Conservation (phyloP, 139 green algal species). For the Micromonas pusilla region DNA sequence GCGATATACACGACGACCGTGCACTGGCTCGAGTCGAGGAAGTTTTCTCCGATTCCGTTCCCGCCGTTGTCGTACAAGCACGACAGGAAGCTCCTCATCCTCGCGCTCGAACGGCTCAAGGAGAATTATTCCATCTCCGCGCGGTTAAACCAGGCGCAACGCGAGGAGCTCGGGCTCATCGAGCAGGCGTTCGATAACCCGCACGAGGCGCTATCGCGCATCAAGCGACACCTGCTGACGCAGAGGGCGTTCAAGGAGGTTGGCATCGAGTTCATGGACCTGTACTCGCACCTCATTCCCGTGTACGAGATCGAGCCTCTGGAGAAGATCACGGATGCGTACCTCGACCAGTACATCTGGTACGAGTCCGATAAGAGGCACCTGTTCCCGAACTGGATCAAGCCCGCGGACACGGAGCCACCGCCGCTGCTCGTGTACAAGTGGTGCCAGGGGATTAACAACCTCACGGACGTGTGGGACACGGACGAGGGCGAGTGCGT, state of each 20-base stretch:
- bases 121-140: slow-evolving; percentile 94
- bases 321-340: slow-evolving; percentile 99
- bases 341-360: slow-evolving; percentile 91
- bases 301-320: slow-evolving; percentile 98
- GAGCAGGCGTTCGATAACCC: slow-evolving; percentile 99
- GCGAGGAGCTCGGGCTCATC: slow-evolving; percentile 97
- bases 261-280: slow-evolving; percentile 93
- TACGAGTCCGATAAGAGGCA: slow-evolving; percentile 93
- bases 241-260: slow-evolving; percentile 98
- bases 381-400: slow-evolving; percentile 99
- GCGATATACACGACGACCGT: slow-evolving; percentile 97
- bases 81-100: slow-evolving; percentile 99
- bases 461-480: slow-evolving; percentile 85
- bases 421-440: slow-evolving; percentile 98
- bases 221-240: slow-evolving; percentile 99
- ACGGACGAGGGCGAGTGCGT: slow-evolving; percentile 93
- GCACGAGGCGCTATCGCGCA: slow-evolving; percentile 92
- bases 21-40: slow-evolving; percentile 97
- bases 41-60: slow-evolving; percentile 97
- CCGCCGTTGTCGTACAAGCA: slow-evolving; percentile 99
- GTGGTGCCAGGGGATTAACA: slow-evolving; percentile 82
- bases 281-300: slow-evolving; percentile 95
- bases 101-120: slow-evolving; percentile 96
- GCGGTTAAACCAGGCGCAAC: slow-evolving; percentile 90
- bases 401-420: slow-evolving; percentile 91